These are phyloP conservation scores for Benincasa hispida DNA, from an alignment of 306 rosid genomes.

Conservation along the genomic window DNA sequence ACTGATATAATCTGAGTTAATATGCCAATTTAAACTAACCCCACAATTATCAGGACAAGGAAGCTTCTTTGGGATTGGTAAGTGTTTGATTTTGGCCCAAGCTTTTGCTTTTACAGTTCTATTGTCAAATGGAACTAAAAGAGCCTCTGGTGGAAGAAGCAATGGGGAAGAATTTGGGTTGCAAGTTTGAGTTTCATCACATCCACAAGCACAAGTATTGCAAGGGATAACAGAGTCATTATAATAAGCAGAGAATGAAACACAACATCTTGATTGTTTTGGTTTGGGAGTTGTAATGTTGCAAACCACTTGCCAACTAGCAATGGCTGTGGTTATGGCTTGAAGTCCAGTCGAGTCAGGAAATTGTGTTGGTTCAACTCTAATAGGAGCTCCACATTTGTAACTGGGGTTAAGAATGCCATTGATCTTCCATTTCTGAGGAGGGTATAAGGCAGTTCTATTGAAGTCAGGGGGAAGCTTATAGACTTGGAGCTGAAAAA, in stretches of 20 bases:
- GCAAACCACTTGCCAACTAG: constrained; percentile 74
- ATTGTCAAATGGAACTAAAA: constrained; percentile 58
- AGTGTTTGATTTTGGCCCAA: constrained; percentile 55
- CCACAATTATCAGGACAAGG: constrained; percentile 80
- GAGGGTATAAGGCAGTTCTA: constrained; percentile 63
- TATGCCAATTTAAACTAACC: constrained; percentile 76
- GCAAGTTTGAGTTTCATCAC: constrained; percentile 28
- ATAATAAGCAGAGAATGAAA: constrained; percentile 63
- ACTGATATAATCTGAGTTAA: constrained; percentile 33
- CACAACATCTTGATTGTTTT: constrained; percentile 46
- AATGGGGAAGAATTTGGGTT: constrained; percentile 17
- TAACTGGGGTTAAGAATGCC: constrained; percentile 60
- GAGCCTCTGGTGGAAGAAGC: constrained; percentile 55
- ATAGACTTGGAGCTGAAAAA: constrained; percentile 57
- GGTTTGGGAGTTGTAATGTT: constrained; percentile 56
- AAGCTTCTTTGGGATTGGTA: constrained; percentile 20
- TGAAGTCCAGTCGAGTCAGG: constrained; percentile 64
- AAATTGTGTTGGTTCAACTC: constrained; percentile 45
- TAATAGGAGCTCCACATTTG: constrained; percentile 45
- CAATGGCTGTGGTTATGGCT: constrained; percentile 30
- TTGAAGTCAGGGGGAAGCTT: constrained; percentile 62
- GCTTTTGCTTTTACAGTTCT: constrained; percentile 50
- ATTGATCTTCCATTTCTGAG: constrained; percentile 43
- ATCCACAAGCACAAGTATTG: constrained; percentile 81
- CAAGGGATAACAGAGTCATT: constrained; percentile 68